Evolutionary conservation across 257 asterid species (phyloP).

Genomic region (Ilex aquifolium): DNA sequence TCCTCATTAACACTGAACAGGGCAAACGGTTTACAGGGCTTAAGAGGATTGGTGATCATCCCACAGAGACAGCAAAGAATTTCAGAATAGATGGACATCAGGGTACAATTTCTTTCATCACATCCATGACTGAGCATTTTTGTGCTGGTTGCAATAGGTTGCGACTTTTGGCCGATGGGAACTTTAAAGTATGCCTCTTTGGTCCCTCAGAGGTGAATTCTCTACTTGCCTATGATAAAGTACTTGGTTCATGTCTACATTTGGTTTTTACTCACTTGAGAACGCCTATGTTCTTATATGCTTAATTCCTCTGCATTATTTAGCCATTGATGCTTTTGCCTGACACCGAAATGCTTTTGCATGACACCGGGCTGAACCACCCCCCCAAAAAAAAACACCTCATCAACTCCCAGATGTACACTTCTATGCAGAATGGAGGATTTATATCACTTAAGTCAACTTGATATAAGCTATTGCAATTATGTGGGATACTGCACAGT

Average conservation of each 20-base stretch:
- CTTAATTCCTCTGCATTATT: not conserved
- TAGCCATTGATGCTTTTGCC: not conserved
- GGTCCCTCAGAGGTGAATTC: conserved; percentile 89
- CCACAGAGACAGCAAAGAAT: conserved; percentile 93
- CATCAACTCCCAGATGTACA: no score
- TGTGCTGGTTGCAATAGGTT: conserved; percentile 96
- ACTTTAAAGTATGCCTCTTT: conserved; percentile 96
- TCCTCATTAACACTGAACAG: conserved; percentile 47
- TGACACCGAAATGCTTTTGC: not conserved
- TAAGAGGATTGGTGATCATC: conserved; percentile 71
- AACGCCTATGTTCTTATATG: not conserved
- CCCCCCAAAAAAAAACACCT: not conserved
- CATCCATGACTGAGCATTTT: conserved; percentile 97
- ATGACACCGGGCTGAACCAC: not conserved
- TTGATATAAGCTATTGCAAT: no score
- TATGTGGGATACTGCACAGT: no score
- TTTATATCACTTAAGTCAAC: no score
- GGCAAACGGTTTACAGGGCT: conserved; percentile 63
- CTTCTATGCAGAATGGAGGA: no score
- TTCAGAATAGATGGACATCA: conserved; percentile 74
- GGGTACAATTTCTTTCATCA: conserved; percentile 91
- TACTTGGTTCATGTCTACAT: not conserved
- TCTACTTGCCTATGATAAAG: not conserved
- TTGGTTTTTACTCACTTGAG: not conserved
- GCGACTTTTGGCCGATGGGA: conserved; percentile 93